Conservation (phyloP, 176 grass and related monocot species). For the Musa itinerans region DNA sequence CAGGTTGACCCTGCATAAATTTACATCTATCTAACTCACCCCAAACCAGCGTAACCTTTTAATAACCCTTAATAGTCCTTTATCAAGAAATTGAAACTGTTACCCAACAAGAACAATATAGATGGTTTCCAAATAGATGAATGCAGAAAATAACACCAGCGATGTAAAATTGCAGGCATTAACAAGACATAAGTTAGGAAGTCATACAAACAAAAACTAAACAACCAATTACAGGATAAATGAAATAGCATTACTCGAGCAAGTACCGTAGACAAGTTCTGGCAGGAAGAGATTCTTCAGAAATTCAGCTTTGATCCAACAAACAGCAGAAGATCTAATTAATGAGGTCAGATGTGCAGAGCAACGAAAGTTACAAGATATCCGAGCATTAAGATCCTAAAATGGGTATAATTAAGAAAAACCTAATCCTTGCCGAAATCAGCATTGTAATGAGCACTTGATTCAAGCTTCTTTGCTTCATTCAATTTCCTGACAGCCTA, state of each 20-base stretch:
- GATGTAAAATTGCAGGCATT: too few species aligned
- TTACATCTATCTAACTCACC: too few species aligned
- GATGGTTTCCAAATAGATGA: too few species aligned
- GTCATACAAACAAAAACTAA: too few species aligned
- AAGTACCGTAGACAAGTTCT: not conserved
- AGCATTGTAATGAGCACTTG: constrained; percentile 63
- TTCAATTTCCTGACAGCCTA: constrained; percentile 87
- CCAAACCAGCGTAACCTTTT: too few species aligned
- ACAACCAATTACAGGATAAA: too few species aligned
- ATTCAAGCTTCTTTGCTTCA: constrained; percentile 89
- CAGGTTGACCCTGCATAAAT: too few species aligned
- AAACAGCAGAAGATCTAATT: not conserved
- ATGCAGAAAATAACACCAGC: too few species aligned
- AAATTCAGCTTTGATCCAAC: not conserved
- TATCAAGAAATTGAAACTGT: too few species aligned
- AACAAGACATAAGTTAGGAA: too few species aligned
- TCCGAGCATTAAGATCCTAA: not conserved
- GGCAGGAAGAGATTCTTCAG: not conserved
- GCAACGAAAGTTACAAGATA: not conserved
- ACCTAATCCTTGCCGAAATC: constrained; percentile 76
- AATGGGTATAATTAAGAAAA: not conserved
- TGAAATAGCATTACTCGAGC: not conserved
- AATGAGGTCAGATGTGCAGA: not conserved
- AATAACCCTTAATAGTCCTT: too few species aligned
- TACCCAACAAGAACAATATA: too few species aligned